Base-by-base conservation (phyloP, 768 basidiomycete genomes). In the Phaeotremella skinneri region DNA sequence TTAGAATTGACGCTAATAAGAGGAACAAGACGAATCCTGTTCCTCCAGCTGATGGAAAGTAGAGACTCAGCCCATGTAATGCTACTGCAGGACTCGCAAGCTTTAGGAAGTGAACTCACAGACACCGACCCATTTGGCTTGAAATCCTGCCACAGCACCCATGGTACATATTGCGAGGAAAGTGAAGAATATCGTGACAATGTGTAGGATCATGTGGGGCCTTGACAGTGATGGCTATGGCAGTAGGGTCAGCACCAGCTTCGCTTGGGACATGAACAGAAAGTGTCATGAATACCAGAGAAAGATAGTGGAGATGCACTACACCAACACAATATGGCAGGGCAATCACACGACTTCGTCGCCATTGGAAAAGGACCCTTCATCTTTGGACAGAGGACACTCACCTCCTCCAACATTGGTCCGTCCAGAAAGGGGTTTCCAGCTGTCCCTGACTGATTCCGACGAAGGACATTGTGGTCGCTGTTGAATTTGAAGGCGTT, bases 91-190 rank as follows among this genome's bases (percentile, higher is more conserved):
- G 23, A 56, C 31, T 17, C 17, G 21, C 14, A n/a, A 34, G 14
- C 48, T 20, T 34, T 55, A 43, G 52, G 31, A 34, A 17, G 21
- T 37, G 50, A 17, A 84, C 91, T 66, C 67, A 94, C 92, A 96
- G 37, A 90, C 89, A 6, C 89, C 89, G 23, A 94, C 71, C 84
- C 85, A 92, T 64, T 87, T 87, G 3, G 89, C 85, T 68, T 97
- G 92, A 76, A 94, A 97, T 21, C 81, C 80, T 0, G 92, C 92
- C 2, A 91, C 88, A 67, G 88, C 86, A 6, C 89, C 93, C 67
- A 90, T 91, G 72, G 90, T 93, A 48, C 87, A 87, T 85, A 94
- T 87, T 13, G 90, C 85, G 47, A 97, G 82, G 73, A 97, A 96
- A 75, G 88, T 87, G 85, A 94, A 91, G 81, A 97, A 92, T 54